Conservation (phyloP, 768 basidiomycete species). For the Clitopilus passeckerianus region DNA sequence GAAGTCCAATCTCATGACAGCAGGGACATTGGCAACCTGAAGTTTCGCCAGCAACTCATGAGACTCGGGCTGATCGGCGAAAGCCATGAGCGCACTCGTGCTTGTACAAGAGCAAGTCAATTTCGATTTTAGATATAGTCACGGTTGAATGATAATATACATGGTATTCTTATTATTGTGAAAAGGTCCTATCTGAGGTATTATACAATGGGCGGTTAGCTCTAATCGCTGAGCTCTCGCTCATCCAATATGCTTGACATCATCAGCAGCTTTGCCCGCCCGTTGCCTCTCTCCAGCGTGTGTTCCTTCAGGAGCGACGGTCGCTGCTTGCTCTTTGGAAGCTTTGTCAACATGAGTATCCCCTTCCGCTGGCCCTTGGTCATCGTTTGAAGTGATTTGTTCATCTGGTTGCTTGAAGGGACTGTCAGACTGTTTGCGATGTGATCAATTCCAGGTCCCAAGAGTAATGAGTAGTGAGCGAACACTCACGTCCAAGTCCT, state of each 20-base stretch:
- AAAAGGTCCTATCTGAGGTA: no score
- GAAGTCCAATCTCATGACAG: no score
- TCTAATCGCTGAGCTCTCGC: background rate
- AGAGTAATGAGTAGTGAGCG: background rate
- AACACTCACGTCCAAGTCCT: constrained; percentile 13
- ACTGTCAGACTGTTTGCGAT: background rate
- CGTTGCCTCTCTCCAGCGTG: constrained; percentile 16
- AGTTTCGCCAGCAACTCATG: no score
- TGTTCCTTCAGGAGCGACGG: constrained; percentile 21
- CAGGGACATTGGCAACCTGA: no score
- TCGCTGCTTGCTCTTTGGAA: constrained; percentile 21
- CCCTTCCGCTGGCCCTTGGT: background rate
- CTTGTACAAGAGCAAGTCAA: no score
- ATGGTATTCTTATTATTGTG: no score
- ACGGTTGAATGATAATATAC: no score
- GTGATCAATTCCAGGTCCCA: background rate
- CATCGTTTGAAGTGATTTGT: background rate
- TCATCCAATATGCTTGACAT: constrained; percentile 12
- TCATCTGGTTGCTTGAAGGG: background rate
- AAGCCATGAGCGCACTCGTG: no score
- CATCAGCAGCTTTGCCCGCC: constrained; percentile 12
- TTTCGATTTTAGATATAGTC: no score
- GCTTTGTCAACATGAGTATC: background rate
- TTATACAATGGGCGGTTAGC: no score
- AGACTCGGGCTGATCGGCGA: no score